phyloP scores from a whole-genome alignment of 441 rosid genomes.

The Populus hybrid region DNA sequence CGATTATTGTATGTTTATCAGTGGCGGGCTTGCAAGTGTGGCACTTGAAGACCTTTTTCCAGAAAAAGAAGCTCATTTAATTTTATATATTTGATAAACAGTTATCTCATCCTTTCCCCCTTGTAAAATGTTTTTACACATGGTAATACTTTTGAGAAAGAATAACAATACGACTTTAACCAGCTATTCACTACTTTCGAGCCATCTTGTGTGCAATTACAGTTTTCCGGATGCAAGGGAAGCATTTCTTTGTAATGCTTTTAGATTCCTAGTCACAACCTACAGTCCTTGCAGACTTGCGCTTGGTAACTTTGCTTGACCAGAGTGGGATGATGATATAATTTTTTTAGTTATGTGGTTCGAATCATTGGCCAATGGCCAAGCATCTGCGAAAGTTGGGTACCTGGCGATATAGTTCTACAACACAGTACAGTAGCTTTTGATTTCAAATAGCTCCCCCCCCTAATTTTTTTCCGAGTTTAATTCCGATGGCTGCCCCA shows the following conservation, averaged over 20 bases:
- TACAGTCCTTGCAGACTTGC: neutral
- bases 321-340: neutral
- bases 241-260: neutral
- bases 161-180: neutral
- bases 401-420: too few species aligned
- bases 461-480: too few species aligned
- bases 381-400: neutral
- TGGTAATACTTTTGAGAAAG: slow-evolving; percentile 4
- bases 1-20: too few species aligned
- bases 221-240: neutral
- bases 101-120: neutral
- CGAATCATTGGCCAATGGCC: neutral
- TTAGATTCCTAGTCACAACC: neutral
- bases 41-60: too few species aligned
- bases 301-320: neutral
- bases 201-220: neutral
- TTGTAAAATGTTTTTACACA: slow-evolving; percentile 21
- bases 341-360: too few species aligned
- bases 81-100: neutral
- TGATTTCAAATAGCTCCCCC: neutral
- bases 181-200: neutral
- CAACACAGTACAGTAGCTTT: too few species aligned
- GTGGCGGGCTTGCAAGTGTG: too few species aligned
- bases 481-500: too few species aligned
- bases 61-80: too few species aligned